Conservation (phyloP, 257 asterid genomes). For the Gynochthodes officinalis region DNA sequence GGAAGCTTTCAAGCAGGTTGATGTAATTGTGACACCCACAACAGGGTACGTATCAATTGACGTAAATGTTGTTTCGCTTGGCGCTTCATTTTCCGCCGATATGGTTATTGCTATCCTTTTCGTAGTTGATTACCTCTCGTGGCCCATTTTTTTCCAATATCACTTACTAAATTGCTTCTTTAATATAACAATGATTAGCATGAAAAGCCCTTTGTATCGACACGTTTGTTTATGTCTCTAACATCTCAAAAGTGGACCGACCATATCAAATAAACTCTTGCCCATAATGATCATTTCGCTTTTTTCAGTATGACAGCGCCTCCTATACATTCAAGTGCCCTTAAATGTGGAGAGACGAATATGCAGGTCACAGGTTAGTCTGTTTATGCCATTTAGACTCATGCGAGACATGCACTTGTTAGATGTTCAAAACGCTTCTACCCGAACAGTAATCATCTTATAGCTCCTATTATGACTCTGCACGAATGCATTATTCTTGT, state of each 20-base stretch:
- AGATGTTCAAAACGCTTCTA: not conserved
- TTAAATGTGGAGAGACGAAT: conserved; percentile 70
- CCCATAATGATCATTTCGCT: conserved; percentile 2
- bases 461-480: not conserved
- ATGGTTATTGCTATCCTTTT: conserved; percentile 3
- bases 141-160: no score
- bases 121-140: no score
- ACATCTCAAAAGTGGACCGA: no score
- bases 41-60: conserved; percentile 61
- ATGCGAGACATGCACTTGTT: not conserved
- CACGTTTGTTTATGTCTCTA: no score
- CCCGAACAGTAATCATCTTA: not conserved
- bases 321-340: conserved; percentile 79
- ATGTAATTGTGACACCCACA: conserved; percentile 90
- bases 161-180: not conserved
- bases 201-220: not conserved
- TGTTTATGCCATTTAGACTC: conserved; percentile 7
- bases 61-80: not conserved
- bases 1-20: conserved; percentile 79
- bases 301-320: conserved; percentile 90
- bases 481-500: conserved; percentile 15
- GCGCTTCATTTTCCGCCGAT: not conserved
- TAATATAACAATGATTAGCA: not conserved
- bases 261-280: not conserved
- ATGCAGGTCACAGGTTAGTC: conserved; percentile 61